Evolutionary conservation across 192 early-diverging fungal genomes (phyloP), one percentile per base, ranked within the genome.

Genomic region (Spizellomyces sp.): DNA sequence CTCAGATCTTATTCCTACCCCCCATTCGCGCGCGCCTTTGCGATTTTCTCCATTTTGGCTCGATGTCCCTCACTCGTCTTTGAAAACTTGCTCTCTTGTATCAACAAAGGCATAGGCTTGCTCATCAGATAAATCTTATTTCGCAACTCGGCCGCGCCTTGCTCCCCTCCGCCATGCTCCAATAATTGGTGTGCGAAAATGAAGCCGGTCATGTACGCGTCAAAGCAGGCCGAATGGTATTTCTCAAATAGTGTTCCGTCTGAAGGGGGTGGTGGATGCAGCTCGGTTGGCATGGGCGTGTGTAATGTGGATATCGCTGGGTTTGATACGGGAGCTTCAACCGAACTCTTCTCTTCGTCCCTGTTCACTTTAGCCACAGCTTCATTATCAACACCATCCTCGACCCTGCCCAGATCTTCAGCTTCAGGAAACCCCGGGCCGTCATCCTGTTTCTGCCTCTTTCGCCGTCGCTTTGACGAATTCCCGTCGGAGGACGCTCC

Each of bases 141-240:
- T 56, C 57, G 41, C 10, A 65, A 22, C 17, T 36, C 55, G 42
- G 15, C 43, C 5, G 60, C 5, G 41, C 75, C 87, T 75, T 87
- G 79, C 45, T 78, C 67, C 12, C 72, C 43, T 15, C 58, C 22
- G 41, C 63, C 52, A 46, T 61, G 22, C 6, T 9, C 61, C 8
- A 70, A 12, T 43, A 84, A 57, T 48, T 94, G 84, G 48, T 87
- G 86, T 58, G 87, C 87, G 71, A 92, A 94, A 22, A 95, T 84
- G 43, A 83, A 97, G 4, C 93, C 96, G 0, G 96, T 99, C 96
- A 99, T 99, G 79, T 87, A 99, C 5, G 96, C 91, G 73, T 99
- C 96, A 82, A 92, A 96, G 67, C 91, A 90, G 4, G 96, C 95
- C 1, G 93, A 92, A 72, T 98, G 96, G 65, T 91, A 92, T 45